Conservation (phyloP, 164 flowering plant genomes). For the Cinnamomum chago region DNA sequence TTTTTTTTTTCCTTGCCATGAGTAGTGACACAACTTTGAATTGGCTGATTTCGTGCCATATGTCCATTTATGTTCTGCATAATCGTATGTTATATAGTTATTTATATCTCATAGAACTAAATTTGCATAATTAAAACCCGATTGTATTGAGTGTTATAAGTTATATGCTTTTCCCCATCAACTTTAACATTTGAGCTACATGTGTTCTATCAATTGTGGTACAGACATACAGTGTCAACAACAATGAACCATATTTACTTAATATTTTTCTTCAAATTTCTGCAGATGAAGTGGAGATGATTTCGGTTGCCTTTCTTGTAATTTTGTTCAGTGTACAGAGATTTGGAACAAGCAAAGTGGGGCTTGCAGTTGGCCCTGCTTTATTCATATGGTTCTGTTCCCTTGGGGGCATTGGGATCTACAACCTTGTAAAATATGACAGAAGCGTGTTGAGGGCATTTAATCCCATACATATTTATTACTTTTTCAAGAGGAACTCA, state of each 20-base stretch:
- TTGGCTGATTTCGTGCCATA: no score
- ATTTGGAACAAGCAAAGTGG: slow-evolving; percentile 97
- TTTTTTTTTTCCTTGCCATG: no score
- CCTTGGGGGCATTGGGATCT: slow-evolving; percentile 86
- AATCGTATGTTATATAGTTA: no score
- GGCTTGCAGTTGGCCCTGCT: slow-evolving; percentile 93
- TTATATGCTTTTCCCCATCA: background rate
- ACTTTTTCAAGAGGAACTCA: slow-evolving; percentile 85
- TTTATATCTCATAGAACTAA: background rate
- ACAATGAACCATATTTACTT: background rate
- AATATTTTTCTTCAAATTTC: slow-evolving; percentile 4
- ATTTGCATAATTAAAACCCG: background rate
- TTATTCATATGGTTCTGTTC: slow-evolving; percentile 93
- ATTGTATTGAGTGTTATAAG: background rate
- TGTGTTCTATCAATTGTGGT: background rate
- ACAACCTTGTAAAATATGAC: slow-evolving; percentile 86
- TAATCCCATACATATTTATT: slow-evolving; percentile 87
- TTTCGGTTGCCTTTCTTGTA: slow-evolving; percentile 84
- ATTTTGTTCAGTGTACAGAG: slow-evolving; percentile 89
- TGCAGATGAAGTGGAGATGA: slow-evolving; percentile 92
- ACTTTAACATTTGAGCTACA: background rate
- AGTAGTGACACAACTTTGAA: no score
- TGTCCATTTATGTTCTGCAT: no score
- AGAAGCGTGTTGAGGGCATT: slow-evolving; percentile 73
- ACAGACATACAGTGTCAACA: no score